These are phyloP conservation scores for Penicillium robsamsonii DNA, from an alignment of 495 filamentous ascomycete species.

Conservation along the genomic window DNA sequence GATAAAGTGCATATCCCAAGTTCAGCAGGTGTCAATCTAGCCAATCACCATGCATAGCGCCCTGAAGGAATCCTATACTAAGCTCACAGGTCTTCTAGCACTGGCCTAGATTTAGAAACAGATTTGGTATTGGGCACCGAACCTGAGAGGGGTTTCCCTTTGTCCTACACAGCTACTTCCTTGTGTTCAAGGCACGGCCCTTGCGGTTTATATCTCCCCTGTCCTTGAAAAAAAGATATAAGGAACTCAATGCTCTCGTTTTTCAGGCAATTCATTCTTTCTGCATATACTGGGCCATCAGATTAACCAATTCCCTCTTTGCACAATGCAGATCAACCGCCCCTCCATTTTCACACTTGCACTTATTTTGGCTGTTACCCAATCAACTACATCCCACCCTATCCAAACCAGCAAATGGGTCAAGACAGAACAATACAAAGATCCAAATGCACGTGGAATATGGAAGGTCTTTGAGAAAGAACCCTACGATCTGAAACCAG, in stretches of 20 bases:
- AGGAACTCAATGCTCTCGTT: neutral
- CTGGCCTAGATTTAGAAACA: neutral
- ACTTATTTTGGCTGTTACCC: constrained; percentile 13
- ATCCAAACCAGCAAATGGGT: constrained; percentile 17
- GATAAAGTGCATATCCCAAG: constrained; percentile 19
- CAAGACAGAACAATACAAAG: constrained; percentile 4
- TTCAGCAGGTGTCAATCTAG: constrained; percentile 1
- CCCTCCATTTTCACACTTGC: constrained; percentile 9
- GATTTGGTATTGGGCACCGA: neutral
- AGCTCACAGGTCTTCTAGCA: neutral
- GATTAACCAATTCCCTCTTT: neutral
- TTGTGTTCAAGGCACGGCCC: constrained; percentile 2
- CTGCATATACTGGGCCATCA: neutral
- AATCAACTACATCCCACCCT: constrained; percentile 16
- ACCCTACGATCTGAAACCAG: neutral
- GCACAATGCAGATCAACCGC: neutral
- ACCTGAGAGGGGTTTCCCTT: neutral
- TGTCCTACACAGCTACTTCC: neutral
- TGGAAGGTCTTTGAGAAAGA: constrained; percentile 17
- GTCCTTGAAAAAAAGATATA: neutral
- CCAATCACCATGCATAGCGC: constrained; percentile 14
- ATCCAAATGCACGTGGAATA: neutral
- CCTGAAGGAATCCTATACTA: neutral
- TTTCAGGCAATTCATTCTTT: neutral
- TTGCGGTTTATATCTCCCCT: neutral